Base-by-base conservation (phyloP, 2,329 filamentous ascomycete species). In the Passalora sequoiae region DNA sequence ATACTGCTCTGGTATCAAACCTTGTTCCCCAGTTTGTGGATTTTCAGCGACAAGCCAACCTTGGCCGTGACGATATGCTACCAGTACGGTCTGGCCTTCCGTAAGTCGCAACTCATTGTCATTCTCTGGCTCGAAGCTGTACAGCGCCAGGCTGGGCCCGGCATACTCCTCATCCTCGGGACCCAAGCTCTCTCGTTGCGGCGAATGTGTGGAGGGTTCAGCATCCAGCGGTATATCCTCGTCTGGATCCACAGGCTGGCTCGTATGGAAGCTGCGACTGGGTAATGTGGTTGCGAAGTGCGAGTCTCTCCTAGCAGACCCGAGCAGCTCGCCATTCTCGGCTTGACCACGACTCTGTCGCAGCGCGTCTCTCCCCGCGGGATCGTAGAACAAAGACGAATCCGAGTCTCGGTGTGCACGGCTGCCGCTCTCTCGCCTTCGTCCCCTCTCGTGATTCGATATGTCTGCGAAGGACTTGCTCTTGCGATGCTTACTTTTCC, bases 41-140 rank as follows among this genome's bases (percentile, higher is more conserved):
- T 98, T 92, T 68, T 96, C 87, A 3, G 92, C 92, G 17, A 98
- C 92, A 39, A 98, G 75, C 92, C 92, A 98, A 43, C 92, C 92
- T 67, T 97, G 89, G 12, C 91, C 91, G 62, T 97, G 89, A 31
- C 92, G 79, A 65, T 97, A 98, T 12, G 88, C 94, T 17, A 98
- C 89, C 73, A 92, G 85, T 44, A 98, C 95, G 44, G 96, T 87
- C 61, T 98, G 92, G 4, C 92, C 92, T 67, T 98, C 92, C 1
- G 87, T 82, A 35, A 98, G 71, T 3, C 89, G 88, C 44, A 98
- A 71, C 66, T 98, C 92, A 62, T 97, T 98, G 64, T 96, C 89
- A 63, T 97, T 96, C 66, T 97, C 91, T 22, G 89, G 80, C 56
- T 83, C 83, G 67, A 98, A 98, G 63, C 96, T 89, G 63, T 95